Conservation (phyloP, 331 rosid species). For the Phaseolus coccineus region DNA sequence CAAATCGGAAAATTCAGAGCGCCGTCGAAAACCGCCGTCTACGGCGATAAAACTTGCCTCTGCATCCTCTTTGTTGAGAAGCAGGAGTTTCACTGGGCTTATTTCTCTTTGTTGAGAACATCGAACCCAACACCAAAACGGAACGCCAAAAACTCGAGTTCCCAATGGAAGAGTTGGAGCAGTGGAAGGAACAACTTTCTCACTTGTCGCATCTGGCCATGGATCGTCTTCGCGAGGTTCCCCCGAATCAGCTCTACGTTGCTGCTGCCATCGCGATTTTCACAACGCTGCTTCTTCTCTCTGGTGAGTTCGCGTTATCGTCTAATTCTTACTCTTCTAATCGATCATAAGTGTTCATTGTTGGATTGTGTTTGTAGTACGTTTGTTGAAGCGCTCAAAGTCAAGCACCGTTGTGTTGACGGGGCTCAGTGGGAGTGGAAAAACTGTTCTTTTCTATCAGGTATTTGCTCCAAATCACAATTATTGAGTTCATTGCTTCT, state of each 20-base stretch:
- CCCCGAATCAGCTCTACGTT: slow-evolving; percentile 73
- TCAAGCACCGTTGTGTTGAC: slow-evolving; percentile 73
- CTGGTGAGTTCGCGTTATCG: slow-evolving; percentile 34
- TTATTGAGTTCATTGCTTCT: slow-evolving; percentile 1
- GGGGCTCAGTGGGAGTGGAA: slow-evolving; percentile 86
- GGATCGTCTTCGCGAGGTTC: slow-evolving; percentile 61
- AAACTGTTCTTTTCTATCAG: slow-evolving; percentile 84
- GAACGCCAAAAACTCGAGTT: slow-evolving; percentile 15
- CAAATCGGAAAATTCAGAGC: slow-evolving; percentile 1
- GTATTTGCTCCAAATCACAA: slow-evolving; percentile 42
- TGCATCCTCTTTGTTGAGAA: background rate
- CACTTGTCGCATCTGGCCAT: slow-evolving; percentile 59
- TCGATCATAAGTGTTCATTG: background rate
- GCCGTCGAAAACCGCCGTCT: slow-evolving; percentile 25
- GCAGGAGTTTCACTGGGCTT: background rate
- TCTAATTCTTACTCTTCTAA: background rate
- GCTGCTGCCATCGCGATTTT: slow-evolving; percentile 63
- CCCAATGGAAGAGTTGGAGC: slow-evolving; percentile 63
- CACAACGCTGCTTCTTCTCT: slow-evolving; percentile 57
- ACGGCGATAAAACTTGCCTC: background rate
- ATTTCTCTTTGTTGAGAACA: background rate
- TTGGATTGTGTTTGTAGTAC: slow-evolving; percentile 54
- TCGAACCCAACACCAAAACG: slow-evolving; percentile 6
- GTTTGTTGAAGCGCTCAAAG: slow-evolving; percentile 71
- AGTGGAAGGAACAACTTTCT: slow-evolving; percentile 71